phyloP scores from a whole-genome alignment of 164 flowering plant genomes.

The Tetrastigma voinierianum region DNA sequence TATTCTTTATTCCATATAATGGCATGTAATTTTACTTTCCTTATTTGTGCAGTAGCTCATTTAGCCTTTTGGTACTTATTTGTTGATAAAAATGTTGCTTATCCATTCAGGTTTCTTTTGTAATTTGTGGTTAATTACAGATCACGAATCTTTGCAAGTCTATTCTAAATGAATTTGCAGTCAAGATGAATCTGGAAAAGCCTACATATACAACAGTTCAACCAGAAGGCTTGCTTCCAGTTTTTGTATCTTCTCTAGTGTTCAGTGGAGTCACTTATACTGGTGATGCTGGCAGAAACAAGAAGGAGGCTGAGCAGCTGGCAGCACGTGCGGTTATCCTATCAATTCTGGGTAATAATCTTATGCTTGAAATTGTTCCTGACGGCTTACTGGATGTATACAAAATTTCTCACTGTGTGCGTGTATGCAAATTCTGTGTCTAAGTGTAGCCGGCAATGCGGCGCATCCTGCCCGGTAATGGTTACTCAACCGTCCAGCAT shows the following conservation, averaged over 20 bases:
- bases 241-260: conserved; percentile 35
- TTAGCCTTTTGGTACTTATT: background rate
- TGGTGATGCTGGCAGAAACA: conserved; percentile 40
- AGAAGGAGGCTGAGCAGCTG: conserved; percentile 71
- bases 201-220: conserved; percentile 49
- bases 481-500: no score
- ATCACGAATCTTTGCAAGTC: conserved; percentile 55
- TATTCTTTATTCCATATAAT: background rate
- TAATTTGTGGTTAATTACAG: conserved; percentile 23
- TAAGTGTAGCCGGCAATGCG: no score
- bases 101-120: background rate
- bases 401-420: background rate
- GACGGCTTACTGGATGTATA: background rate
- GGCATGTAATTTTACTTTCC: background rate
- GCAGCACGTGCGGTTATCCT: conserved; percentile 55
- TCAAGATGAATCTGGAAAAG: conserved; percentile 39
- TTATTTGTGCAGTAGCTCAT: background rate
- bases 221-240: conserved; percentile 28
- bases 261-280: conserved; percentile 43
- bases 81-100: background rate
- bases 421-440: background rate
- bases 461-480: background rate
- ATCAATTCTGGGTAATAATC: conserved; percentile 40
- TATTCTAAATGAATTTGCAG: conserved; percentile 59
- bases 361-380: background rate